These are phyloP conservation scores for Crithidia brevicula DNA, from an alignment of 208 protist genomes.

Conservation along the genomic window DNA sequence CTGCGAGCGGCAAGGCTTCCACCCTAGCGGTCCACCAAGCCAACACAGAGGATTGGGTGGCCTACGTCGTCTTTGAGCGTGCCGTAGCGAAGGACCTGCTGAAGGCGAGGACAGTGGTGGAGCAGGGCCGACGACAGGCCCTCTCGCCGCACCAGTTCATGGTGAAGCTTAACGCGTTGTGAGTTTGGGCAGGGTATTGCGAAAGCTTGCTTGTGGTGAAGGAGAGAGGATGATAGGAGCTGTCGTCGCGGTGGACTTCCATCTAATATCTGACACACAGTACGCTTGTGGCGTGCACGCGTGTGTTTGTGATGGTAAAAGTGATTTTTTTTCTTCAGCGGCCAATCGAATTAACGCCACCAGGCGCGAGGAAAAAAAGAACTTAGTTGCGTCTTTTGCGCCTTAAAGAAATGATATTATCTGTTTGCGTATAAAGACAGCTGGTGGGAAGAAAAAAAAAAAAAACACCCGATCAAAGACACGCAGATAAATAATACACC, in stretches of 20 bases:
- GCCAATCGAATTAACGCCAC: too few relatives aligned
- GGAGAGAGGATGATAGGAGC: neutral
- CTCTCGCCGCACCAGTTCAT: constrained; percentile 71
- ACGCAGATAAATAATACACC: neutral
- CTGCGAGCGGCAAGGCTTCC: constrained; percentile 22
- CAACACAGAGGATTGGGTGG: constrained; percentile 71
- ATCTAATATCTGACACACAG: too few relatives aligned
- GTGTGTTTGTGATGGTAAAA: neutral
- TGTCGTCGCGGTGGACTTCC: neutral
- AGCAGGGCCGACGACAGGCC: constrained; percentile 51
- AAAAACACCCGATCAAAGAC: too few relatives aligned
- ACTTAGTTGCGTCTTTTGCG: too few relatives aligned
- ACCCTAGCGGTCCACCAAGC: constrained; percentile 25
- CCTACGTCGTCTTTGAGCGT: constrained; percentile 74
- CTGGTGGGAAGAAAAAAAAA: too few relatives aligned
- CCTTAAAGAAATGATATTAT: too few relatives aligned
- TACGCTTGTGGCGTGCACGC: neutral
- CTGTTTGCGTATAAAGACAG: too few relatives aligned
- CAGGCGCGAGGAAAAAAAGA: too few relatives aligned
- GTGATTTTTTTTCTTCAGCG: too few relatives aligned
- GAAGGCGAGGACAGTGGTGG: constrained; percentile 48
- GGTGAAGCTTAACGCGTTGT: constrained; percentile 48
- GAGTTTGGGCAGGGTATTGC: neutral
- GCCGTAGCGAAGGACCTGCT: constrained; percentile 69
- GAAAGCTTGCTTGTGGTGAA: constrained; percentile 2